Percentiles rank a stretch among this genome's conserved stretches.
Evolutionary conservation across 805 yeast species (phyloP).

Genomic region (Lipomyces oligophaga): DNA sequence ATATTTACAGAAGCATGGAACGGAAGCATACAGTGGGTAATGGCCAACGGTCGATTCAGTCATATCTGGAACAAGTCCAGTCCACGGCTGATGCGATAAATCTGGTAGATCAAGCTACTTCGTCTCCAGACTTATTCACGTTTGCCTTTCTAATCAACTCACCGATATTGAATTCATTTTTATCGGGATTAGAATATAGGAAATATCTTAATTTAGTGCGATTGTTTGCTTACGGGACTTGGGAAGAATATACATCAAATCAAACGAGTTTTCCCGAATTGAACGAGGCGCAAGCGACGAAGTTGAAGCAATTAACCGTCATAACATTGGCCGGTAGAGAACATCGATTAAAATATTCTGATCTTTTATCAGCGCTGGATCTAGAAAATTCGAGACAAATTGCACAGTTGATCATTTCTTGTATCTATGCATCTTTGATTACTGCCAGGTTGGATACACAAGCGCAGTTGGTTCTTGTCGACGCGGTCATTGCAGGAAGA

Average conservation of each 20-base stretch:
- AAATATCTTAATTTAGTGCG: conserved; percentile 8
- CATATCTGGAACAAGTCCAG: conserved; percentile 19
- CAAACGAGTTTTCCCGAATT: conserved; percentile 6
- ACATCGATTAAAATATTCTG: conserved; percentile 15
- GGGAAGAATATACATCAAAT: conserved; percentile 17
- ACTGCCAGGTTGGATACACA: conserved; percentile 23
- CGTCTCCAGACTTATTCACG: conserved; percentile 16
- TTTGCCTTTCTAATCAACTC: conserved; percentile 8
- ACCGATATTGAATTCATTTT: conserved; percentile 6
- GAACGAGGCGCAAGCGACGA: conserved; percentile 13
- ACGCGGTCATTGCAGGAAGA: conserved; percentile 21
- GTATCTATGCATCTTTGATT: conserved; percentile 19
- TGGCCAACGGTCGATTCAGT: conserved; percentile 14
- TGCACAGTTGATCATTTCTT: conserved; percentile 12
- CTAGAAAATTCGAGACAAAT: conserved; percentile 9
- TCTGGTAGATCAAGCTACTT: conserved; percentile 17
- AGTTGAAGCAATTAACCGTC: conserved; percentile 24
- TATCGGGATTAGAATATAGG: not conserved
- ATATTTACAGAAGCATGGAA: too few relatives aligned
- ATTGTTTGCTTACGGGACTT: conserved; percentile 23
- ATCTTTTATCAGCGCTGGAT: conserved; percentile 9
- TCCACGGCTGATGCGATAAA: conserved; percentile 22
- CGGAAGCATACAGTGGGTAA: too few relatives aligned
- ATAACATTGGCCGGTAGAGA: conserved; percentile 15
- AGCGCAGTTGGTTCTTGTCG: conserved; percentile 12